These are phyloP conservation scores for Colletotrichum spinosum DNA, from an alignment of 2,329 filamentous ascomycete genomes.

Conservation along the genomic window DNA sequence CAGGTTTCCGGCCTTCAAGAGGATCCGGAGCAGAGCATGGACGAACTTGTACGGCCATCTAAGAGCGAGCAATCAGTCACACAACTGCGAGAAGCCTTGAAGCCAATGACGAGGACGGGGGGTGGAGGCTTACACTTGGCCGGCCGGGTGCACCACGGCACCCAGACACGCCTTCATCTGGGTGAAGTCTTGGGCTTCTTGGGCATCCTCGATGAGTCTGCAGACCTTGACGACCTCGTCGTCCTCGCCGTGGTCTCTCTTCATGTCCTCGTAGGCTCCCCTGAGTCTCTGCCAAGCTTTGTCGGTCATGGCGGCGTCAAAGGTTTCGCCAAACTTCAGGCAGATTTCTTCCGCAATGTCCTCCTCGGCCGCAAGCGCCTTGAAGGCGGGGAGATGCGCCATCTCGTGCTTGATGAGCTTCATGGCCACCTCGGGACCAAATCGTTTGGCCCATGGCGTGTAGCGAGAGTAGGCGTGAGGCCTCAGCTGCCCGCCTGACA, in stretches of 20 bases:
- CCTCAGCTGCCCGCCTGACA: conserved; percentile 38
- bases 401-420: conserved; percentile 42
- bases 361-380: neutral
- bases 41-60: conserved; percentile 20
- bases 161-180: conserved; percentile 15
- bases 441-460: conserved; percentile 34
- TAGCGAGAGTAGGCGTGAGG: conserved; percentile 39
- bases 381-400: conserved; percentile 36
- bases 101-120: neutral
- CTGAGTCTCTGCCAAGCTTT: conserved; percentile 4
- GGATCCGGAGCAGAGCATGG: neutral
- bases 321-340: conserved; percentile 7
- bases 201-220: neutral
- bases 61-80: neutral
- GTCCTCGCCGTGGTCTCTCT: neutral
- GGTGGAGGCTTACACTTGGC: neutral
- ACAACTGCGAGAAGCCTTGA: neutral
- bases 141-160: conserved; percentile 8
- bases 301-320: conserved; percentile 5
- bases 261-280: conserved; percentile 13
- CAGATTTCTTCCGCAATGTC: conserved; percentile 4
- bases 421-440: conserved; percentile 39
- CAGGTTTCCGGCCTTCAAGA: conserved; percentile 9
- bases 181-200: conserved; percentile 11
- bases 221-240: conserved; percentile 7